Base-by-base conservation (phyloP, 2,329 filamentous ascomycete genomes). In the Teratosphaeria nubilosa region DNA sequence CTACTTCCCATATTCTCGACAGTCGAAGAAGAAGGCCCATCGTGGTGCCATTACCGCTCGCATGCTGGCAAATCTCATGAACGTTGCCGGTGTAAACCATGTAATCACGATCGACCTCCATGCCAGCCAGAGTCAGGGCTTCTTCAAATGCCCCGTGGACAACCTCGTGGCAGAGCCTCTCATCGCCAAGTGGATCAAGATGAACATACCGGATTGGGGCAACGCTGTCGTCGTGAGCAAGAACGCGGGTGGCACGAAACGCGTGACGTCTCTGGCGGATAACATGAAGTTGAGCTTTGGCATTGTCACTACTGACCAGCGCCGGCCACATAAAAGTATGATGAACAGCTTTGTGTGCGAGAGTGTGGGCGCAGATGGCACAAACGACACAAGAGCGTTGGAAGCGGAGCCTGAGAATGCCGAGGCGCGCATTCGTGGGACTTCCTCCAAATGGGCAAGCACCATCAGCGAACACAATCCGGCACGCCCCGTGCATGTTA, bases 1-100 rank as follows among this genome's bases (percentile, higher is more conserved):
- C 13, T 97, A 97, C 76, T 99, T 97, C 70, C 94, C 94, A n/a
- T 99, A 99, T 78, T 96, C 91, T 66, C 90, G 94, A 62, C 94
- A 99, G 75, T 97, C 92, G 59, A 99, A 99, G 81, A 97, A 97
- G 81, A 99, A 99, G 77, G 91, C 90, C 58, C 92, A 97, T 71
- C 85, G 94, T 64, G 94, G 94, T 55, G 91, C 94, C 59, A 97
- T 99, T 70, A 96, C 94, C 9, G 94, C 94, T 57, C 86, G 92
- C 65, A 96, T 99, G 91, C 83, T 99, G 56, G 92, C 94, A 61
- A 99, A 99, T 73, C 83, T 97, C 54, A 85, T 99, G 65, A 84
- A 88, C 60, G 88, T 99, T 58, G 94, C 94, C 55, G 94, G 94
- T 56, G 91, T 99, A 64, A 91, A 95, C 76, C 94, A 99, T 78